Base-by-base conservation (phyloP, 495 filamentous ascomycete species). In the Aspergillus haitiensis region DNA sequence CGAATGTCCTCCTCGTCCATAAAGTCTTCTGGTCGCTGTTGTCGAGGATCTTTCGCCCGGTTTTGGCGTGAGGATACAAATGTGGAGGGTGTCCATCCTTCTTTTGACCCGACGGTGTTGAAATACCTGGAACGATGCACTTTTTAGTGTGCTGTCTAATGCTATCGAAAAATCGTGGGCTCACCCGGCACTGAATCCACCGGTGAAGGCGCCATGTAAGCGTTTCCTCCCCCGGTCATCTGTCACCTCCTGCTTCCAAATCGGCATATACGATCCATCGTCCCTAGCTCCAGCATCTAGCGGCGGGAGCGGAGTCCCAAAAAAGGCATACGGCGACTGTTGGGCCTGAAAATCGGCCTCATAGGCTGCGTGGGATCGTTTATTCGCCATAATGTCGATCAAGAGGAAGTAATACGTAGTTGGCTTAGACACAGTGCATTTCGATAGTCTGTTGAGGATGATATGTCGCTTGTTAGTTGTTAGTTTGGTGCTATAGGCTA, bases 1-100 rank as follows among this genome's bases (percentile, higher is more conserved):
- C 89, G 88, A 10, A 96, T 75, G 73, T 98, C 94, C 73, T 98
- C 95, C 61, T 96, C 95, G 62, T 98, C 94, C 94, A 98, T 98
- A 61, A 92, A 98, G 68, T 98, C 94, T 65, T 98, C 93, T 8
- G 86, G 81, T 34, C 86, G 85, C 69, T 90, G 86, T 64, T 86
- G 77, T 48, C 70, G 69, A 27, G 72, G 81, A 77, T 93, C 86
- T 64, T 90, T 88, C 55, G 84, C 83, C 49, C 90, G 88, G 61
- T 90, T 90, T 40, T 85, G 74, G 0, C 94, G 89, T 39, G 94
- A 97, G 5, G 92, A 97, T 36, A 96, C 87, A 67, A 98, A 98
- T 6, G 89, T 88, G 11, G 91, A 81, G 7, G 94, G 94, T 11
- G 89, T 88, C 93, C 93, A 98, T 75, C 94, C 94, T 82, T 98